These are phyloP conservation scores for Quercus phellos DNA, from an alignment of 331 rosid species.

Conservation along the genomic window DNA sequence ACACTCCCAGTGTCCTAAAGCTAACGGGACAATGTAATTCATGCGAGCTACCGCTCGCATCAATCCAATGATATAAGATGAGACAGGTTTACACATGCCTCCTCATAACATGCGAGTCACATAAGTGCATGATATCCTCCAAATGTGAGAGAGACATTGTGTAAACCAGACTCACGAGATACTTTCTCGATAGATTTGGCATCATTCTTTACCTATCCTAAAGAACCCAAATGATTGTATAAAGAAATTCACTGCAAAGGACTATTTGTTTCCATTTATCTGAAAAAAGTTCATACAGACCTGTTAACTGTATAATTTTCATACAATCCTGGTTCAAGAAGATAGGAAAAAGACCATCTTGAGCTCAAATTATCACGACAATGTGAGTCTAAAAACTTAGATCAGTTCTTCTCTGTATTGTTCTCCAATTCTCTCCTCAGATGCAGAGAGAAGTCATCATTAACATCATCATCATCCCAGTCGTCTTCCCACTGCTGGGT, in stretches of 20 bases:
- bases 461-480: constrained; percentile 93
- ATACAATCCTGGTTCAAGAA: too few species aligned
- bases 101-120: too few species aligned
- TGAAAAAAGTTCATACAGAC: not conserved
- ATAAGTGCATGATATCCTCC: too few species aligned
- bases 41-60: too few species aligned
- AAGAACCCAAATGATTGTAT: not conserved
- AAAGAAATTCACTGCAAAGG: not conserved
- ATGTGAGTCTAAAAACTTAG: constrained; percentile 11
- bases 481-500: constrained; percentile 93
- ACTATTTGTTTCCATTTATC: not conserved
- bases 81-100: too few species aligned
- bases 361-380: constrained; percentile 14
- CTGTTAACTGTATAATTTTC: too few species aligned
- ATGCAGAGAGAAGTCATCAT: constrained; percentile 86
- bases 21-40: not conserved
- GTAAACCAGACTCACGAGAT: too few species aligned
- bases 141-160: too few species aligned
- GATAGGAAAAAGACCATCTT: not conserved
- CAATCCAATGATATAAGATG: too few species aligned
- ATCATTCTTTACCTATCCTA: too few species aligned
- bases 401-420: constrained; percentile 51
- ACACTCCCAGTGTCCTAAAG: not conserved
- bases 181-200: too few species aligned
- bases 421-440: constrained; percentile 74